These are phyloP conservation scores for Xylaria sp. DNA, from an alignment of 2,329 filamentous ascomycete species.

Conservation along the genomic window DNA sequence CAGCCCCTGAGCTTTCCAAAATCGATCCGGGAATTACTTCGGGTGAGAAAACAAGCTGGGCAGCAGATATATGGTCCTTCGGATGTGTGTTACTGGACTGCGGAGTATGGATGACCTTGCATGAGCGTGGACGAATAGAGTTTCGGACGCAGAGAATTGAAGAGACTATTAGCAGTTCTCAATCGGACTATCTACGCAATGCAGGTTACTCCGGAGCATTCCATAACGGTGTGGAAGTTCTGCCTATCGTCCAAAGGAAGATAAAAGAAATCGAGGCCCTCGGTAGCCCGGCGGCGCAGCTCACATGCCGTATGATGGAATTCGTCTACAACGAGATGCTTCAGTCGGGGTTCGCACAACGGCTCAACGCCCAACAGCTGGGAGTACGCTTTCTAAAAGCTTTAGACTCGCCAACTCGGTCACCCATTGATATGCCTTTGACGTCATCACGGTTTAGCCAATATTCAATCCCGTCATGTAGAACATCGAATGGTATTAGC, in stretches of 20 bases:
- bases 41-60: neutral
- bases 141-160: neutral
- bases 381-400: neutral
- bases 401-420: neutral
- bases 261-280: neutral
- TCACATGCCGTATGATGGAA: neutral
- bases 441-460: neutral
- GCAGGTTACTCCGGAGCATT: constrained; percentile 7
- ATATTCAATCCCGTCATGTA: neutral
- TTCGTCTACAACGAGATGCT: constrained; percentile 7
- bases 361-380: constrained; percentile 14
- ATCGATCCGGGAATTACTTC: neutral
- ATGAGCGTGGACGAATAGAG: neutral
- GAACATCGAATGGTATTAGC: too few species aligned
- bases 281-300: neutral
- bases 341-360: neutral
- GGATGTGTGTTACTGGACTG: constrained; percentile 10
- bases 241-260: neutral
- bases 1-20: neutral
- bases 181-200: neutral
- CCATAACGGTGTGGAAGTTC: neutral
- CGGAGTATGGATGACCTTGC: constrained; percentile 8
- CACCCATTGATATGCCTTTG: neutral
- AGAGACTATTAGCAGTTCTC: neutral
- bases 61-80: constrained; percentile 7